Evolutionary conservation across 805 yeast species (phyloP).

Genomic region (Myxozyma vanderwaltii): DNA sequence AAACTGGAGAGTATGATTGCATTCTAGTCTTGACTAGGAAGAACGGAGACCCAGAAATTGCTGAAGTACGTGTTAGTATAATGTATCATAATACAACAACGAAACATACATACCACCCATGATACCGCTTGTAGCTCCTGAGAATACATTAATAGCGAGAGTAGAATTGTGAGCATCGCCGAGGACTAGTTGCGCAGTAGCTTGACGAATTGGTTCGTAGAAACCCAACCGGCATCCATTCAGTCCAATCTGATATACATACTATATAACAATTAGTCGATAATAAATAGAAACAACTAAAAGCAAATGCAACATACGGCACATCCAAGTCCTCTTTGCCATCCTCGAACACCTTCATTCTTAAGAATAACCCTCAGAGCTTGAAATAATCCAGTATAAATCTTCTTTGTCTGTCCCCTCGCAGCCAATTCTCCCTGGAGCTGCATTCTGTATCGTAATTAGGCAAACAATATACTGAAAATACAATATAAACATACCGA

Average conservation of each 20-base stretch:
- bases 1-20: slow-evolving; percentile 79
- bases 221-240: slow-evolving; percentile 95
- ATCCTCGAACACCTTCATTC: slow-evolving; percentile 83
- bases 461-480: neutral
- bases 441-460: slow-evolving; percentile 69
- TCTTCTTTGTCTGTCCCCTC: slow-evolving; percentile 49
- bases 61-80: neutral
- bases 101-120: slow-evolving; percentile 54
- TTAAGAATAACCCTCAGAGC: slow-evolving; percentile 70
- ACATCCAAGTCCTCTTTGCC: slow-evolving; percentile 85
- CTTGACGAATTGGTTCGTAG: slow-evolving; percentile 81
- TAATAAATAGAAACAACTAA: neutral
- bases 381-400: slow-evolving; percentile 83
- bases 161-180: slow-evolving; percentile 44
- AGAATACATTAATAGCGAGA: slow-evolving; percentile 60
- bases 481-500: slow-evolving; percentile 33
- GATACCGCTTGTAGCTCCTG: slow-evolving; percentile 63
- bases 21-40: slow-evolving; percentile 92
- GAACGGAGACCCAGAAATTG: slow-evolving; percentile 73
- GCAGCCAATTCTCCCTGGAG: slow-evolving; percentile 86
- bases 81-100: neutral
- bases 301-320: slow-evolving; percentile 52
- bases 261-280: slow-evolving; percentile 39
- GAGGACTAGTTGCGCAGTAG: slow-evolving; percentile 39
- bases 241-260: slow-evolving; percentile 83